A percentile compares a stretch with the other conserved stretches of the same genome.
phyloP scores from a whole-genome alignment of 2,329 filamentous ascomycete genomes.

The Hansfordia pulvinata region DNA sequence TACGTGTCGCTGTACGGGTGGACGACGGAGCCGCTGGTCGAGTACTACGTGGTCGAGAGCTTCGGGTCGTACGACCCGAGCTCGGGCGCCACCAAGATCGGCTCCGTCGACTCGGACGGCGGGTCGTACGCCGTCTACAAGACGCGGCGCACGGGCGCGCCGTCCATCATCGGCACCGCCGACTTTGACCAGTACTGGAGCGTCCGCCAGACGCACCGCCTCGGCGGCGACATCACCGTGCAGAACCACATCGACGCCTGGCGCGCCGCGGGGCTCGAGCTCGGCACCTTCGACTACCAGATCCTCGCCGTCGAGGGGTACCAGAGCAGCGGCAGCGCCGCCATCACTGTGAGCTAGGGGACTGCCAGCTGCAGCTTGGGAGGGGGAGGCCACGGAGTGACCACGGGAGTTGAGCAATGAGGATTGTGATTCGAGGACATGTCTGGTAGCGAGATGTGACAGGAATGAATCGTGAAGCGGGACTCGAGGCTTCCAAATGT shows the following conservation, averaged over 20 bases:
- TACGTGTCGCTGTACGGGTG: slow-evolving; percentile 29
- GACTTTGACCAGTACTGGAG: slow-evolving; percentile 38
- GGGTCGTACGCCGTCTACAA: slow-evolving; percentile 20
- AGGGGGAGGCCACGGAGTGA: too few species aligned
- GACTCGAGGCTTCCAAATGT: too few species aligned
- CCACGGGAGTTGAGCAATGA: too few species aligned
- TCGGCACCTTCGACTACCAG: slow-evolving; percentile 17
- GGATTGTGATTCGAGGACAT: too few species aligned
- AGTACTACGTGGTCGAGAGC: slow-evolving; percentile 24
- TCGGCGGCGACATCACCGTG: slow-evolving; percentile 20
- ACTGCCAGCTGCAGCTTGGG: too few species aligned
- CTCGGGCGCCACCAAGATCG: slow-evolving; percentile 14
- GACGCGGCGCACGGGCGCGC: slow-evolving; percentile 23
- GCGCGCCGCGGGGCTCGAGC: slow-evolving; percentile 11
- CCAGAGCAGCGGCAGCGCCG: slow-evolving; percentile 30
- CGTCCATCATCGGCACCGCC: slow-evolving; percentile 28
- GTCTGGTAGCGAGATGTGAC: too few species aligned
- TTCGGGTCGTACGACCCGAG: slow-evolving; percentile 20
- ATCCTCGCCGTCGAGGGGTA: slow-evolving; percentile 22
- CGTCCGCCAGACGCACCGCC: slow-evolving; percentile 32
- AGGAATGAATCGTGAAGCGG: too few species aligned
- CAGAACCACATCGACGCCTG: slow-evolving; percentile 18
- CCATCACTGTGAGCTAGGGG: slow-evolving; percentile 16
- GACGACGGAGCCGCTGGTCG: slow-evolving; percentile 21
- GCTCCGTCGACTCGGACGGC: slow-evolving; percentile 17